Percentiles rank a stretch among this genome's conserved stretches.
phyloP scores from a whole-genome alignment of 1,284 basidiomycete species.

The Gomphus bonarii region DNA sequence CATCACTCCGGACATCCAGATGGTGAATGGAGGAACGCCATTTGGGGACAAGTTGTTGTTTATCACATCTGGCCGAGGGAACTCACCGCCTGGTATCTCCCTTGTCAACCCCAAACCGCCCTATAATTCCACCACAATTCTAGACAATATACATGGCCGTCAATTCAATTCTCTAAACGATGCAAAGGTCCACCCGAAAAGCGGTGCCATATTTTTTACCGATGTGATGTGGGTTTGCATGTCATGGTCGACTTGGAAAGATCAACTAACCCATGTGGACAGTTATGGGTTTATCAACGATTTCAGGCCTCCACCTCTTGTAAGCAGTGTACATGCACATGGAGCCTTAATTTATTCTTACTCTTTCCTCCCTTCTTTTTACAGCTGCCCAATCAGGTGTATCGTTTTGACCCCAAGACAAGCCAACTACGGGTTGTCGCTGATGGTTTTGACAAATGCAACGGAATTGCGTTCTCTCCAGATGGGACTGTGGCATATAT shows the following conservation, averaged over 20 bases:
- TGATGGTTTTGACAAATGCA: constrained; percentile 50
- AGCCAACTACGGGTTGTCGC: constrained; percentile 59
- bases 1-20: constrained; percentile 36
- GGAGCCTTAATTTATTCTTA: neutral
- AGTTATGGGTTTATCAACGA: constrained; percentile 56
- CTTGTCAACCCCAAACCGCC: constrained; percentile 57
- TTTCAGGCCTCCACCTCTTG: constrained; percentile 40
- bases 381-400: constrained; percentile 62
- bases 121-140: constrained; percentile 48
- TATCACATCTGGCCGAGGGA: constrained; percentile 56
- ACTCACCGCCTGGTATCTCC: constrained; percentile 50
- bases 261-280: constrained; percentile 1
- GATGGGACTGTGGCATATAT: constrained; percentile 61
- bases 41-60: constrained; percentile 54
- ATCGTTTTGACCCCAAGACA: constrained; percentile 56
- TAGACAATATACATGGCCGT: constrained; percentile 63
- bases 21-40: constrained; percentile 70
- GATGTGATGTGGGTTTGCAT: constrained; percentile 45
- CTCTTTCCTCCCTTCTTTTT: constrained; percentile 26
- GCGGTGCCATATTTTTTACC: constrained; percentile 58
- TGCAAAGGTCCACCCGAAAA: constrained; percentile 58
- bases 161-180: constrained; percentile 82
- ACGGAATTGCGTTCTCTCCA: constrained; percentile 60
- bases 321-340: neutral
- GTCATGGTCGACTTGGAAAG: neutral